These are phyloP conservation scores for Yarrowia bubula DNA, from an alignment of 805 yeast species.

Conservation along the genomic window DNA sequence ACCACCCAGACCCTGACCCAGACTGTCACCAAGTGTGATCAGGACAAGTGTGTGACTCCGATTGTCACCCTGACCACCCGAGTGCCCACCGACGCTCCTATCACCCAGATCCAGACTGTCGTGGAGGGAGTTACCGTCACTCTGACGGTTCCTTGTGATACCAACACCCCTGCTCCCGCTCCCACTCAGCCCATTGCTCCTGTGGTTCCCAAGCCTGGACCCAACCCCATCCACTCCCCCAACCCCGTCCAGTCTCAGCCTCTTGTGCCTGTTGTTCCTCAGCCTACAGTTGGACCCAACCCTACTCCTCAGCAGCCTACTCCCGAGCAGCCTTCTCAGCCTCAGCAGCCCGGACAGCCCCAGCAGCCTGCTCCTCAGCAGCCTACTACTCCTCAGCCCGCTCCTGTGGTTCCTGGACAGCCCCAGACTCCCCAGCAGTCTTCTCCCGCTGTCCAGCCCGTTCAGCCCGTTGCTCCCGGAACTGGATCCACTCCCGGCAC, in stretches of 20 bases:
- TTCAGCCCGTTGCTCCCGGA: not conserved
- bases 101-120: not conserved
- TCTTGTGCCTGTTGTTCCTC: not conserved
- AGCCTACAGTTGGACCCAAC: not conserved
- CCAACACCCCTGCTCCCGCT: not conserved
- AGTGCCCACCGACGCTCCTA: conserved; percentile 11
- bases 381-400: not conserved
- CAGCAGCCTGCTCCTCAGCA: not conserved
- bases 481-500: not conserved
- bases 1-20: not conserved
- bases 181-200: not conserved
- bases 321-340: not conserved
- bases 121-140: not conserved
- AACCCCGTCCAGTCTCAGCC: not conserved
- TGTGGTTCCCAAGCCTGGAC: not conserved
- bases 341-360: not conserved
- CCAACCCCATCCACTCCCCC: no score
- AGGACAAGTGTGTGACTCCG: not conserved
- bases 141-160: conserved; percentile 15
- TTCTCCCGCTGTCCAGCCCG: not conserved
- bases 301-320: not conserved
- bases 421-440: not conserved
- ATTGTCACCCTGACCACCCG: not conserved
- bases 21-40: conserved; percentile 11
- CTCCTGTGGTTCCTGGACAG: not conserved